These are phyloP conservation scores for Obba rivulosa DNA, from an alignment of 768 basidiomycete species.

Conservation along the genomic window DNA sequence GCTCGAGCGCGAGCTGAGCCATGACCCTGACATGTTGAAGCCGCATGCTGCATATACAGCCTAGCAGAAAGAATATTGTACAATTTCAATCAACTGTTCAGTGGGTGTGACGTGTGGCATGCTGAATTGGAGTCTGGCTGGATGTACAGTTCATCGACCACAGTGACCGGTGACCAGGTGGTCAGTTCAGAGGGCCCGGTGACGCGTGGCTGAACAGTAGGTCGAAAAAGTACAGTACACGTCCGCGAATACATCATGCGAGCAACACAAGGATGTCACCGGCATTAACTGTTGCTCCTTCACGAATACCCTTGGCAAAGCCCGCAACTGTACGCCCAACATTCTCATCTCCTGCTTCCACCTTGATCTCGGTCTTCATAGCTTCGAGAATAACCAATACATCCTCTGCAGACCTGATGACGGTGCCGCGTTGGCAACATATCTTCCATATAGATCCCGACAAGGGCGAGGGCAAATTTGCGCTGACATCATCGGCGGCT, in stretches of 20 bases:
- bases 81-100: too few relatives aligned
- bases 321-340: slow-evolving; percentile 38
- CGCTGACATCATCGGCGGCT: not conserved
- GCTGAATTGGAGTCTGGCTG: too few relatives aligned
- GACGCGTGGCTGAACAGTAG: too few relatives aligned
- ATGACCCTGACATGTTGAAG: too few relatives aligned
- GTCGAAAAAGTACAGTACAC: too few relatives aligned
- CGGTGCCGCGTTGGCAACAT: slow-evolving; percentile 36
- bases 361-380: slow-evolving; percentile 60
- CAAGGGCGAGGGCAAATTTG: slow-evolving; percentile 26
- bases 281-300: slow-evolving; percentile 40
- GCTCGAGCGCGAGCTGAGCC: too few relatives aligned
- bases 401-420: slow-evolving; percentile 35
- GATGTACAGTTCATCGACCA: too few relatives aligned
- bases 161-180: too few relatives aligned
- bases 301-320: slow-evolving; percentile 35
- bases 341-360: slow-evolving; percentile 39
- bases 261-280: slow-evolving; percentile 42
- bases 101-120: too few relatives aligned
- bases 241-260: slow-evolving; percentile 2
- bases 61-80: too few relatives aligned
- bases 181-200: too few relatives aligned
- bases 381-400: slow-evolving; percentile 51
- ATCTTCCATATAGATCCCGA: slow-evolving; percentile 50
- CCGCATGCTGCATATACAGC: too few relatives aligned